Percentiles rank a stretch among this genome's conserved stretches.
Conservation (phyloP, 176 grass and related monocot genomes). For the Musa schizocarpa region DNA sequence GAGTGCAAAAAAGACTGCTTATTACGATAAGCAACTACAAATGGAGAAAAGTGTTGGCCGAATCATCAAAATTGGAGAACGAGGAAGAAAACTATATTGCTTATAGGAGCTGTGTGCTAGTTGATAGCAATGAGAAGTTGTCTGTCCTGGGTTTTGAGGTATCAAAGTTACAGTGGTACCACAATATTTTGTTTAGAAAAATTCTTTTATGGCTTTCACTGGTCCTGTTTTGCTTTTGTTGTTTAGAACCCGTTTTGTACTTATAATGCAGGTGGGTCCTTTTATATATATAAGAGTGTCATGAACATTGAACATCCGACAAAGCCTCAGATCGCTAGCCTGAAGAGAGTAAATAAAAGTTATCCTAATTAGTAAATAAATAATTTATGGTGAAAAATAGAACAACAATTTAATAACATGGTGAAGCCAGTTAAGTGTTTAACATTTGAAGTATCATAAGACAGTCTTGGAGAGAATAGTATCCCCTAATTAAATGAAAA, state of each 20-base stretch:
- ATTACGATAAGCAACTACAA: slow-evolving; percentile 19
- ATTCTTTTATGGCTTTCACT: neutral
- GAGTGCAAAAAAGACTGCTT: slow-evolving; percentile 1
- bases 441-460: neutral
- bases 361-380: too few species aligned
- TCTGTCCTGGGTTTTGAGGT: slow-evolving; percentile 94
- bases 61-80: slow-evolving; percentile 22
- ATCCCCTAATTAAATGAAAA: neutral
- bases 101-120: slow-evolving; percentile 78
- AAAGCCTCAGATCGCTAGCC: too few species aligned
- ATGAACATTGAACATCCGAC: too few species aligned
- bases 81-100: slow-evolving; percentile 53
- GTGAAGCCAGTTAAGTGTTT: too few species aligned
- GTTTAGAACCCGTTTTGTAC: neutral
- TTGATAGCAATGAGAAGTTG: slow-evolving; percentile 68
- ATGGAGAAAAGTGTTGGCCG: slow-evolving; percentile 58
- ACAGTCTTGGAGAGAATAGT: neutral
- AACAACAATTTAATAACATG: too few species aligned
- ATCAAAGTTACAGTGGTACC: slow-evolving; percentile 6
- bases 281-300: too few species aligned
- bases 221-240: neutral
- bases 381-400: too few species aligned
- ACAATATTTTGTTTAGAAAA: neutral
- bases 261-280: neutral
- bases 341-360: too few species aligned